Evolutionary conservation across 306 rosid species (phyloP).

Genomic region (Vigna radiata): DNA sequence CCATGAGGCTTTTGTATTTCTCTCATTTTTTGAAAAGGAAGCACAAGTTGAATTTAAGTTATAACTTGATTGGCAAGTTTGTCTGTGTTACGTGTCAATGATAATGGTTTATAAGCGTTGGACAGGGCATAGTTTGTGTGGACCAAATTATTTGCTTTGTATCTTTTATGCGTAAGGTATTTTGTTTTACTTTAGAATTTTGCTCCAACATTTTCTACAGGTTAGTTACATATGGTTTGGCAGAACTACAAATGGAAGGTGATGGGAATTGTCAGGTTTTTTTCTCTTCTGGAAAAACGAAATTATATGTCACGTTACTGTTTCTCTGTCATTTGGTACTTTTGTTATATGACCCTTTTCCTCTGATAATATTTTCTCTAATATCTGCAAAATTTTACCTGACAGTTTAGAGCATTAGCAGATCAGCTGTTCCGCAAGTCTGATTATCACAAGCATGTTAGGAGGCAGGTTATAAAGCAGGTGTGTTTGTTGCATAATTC

Average conservation of each 20-base stretch:
- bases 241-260: slow-evolving; percentile 95
- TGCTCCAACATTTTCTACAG: slow-evolving; percentile 52
- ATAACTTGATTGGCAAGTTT: slow-evolving; percentile 26
- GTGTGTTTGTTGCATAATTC: slow-evolving; percentile 50
- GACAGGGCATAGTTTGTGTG: slow-evolving; percentile 5
- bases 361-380: slow-evolving; percentile 36
- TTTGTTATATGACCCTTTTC: slow-evolving; percentile 9
- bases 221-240: slow-evolving; percentile 80
- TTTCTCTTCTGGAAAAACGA: background rate
- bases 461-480: slow-evolving; percentile 93
- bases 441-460: slow-evolving; percentile 92
- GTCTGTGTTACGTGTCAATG: background rate
- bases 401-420: slow-evolving; percentile 97
- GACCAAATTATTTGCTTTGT: slow-evolving; percentile 5
- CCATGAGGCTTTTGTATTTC: background rate
- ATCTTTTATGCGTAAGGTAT: slow-evolving; percentile 20
- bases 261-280: slow-evolving; percentile 99
- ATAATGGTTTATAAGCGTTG: slow-evolving; percentile 12
- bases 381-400: slow-evolving; percentile 40
- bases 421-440: slow-evolving; percentile 89
- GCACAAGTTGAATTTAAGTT: slow-evolving; percentile 16
- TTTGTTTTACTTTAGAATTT: slow-evolving; percentile 36
- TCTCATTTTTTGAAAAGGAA: slow-evolving; percentile 8
- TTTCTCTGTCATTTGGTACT: slow-evolving; percentile 12
- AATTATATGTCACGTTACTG: slow-evolving; percentile 27